Evolutionary conservation across 805 yeast species (phyloP).

Genomic region (Starmerella vitae): DNA sequence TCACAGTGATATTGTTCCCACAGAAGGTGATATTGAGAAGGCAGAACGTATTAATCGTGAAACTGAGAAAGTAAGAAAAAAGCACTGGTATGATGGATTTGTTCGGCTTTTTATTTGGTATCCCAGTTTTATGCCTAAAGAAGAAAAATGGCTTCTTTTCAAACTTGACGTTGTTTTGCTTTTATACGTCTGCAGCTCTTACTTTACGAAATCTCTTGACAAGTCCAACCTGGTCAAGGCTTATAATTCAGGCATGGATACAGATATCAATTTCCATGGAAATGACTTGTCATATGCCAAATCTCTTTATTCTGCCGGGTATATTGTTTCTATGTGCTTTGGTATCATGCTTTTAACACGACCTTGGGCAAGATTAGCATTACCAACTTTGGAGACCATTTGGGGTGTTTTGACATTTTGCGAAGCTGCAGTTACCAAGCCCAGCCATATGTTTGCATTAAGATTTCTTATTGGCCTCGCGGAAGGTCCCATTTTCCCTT

Average conservation of each 20-base stretch:
- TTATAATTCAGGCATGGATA: constrained; percentile 45
- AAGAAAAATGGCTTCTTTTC: constrained; percentile 23
- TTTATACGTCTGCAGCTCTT: constrained; percentile 28
- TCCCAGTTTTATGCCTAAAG: constrained; percentile 21
- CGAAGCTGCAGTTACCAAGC: constrained; percentile 25
- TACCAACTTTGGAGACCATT: constrained; percentile 28
- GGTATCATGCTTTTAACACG: constrained; percentile 28
- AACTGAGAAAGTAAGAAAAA: constrained; percentile 6
- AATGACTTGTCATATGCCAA: constrained; percentile 37
- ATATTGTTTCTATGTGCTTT: constrained; percentile 36
- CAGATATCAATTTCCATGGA: constrained; percentile 32
- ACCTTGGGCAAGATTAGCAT: constrained; percentile 26
- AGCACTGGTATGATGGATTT: constrained; percentile 24
- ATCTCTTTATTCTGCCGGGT: constrained; percentile 33
- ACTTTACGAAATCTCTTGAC: constrained; percentile 40
- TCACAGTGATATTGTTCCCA: neutral
- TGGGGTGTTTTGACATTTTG: constrained; percentile 32
- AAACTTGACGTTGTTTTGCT: constrained; percentile 28
- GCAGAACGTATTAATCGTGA: neutral
- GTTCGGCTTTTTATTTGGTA: constrained; percentile 25
- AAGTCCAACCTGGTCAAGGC: constrained; percentile 38
- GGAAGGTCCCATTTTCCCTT: constrained; percentile 34
- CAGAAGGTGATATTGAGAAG: neutral
- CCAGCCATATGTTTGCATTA: constrained; percentile 30
- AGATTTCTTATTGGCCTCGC: constrained; percentile 35